Percentiles rank a stretch among this genome's conserved stretches.
Conservation (phyloP, 1,139 yeast species). For the Nakaseomyces sp. region DNA sequence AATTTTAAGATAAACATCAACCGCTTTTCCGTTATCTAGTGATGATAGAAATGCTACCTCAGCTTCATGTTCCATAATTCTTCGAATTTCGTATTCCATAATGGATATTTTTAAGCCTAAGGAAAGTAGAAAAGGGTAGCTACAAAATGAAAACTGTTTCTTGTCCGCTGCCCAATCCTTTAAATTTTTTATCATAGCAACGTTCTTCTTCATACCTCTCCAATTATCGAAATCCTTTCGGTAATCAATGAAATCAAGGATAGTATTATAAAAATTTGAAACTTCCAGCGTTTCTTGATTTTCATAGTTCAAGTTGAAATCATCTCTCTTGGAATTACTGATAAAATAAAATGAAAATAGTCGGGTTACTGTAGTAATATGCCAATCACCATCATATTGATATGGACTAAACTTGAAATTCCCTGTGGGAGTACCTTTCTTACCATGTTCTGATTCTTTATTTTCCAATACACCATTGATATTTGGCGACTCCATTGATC, state of each 20-base stretch:
- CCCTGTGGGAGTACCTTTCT: not conserved
- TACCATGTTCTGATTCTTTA: conserved; percentile 2
- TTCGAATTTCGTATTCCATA: conserved; percentile 71
- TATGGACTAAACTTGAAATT: conserved; percentile 42
- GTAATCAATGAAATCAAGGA: conserved; percentile 72
- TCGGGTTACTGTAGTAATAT: conserved; percentile 55
- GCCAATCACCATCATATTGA: conserved; percentile 79
- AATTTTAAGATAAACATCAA: conserved; percentile 62
- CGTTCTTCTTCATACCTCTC: conserved; percentile 37
- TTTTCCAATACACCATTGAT: conserved; percentile 2
- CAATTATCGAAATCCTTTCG: conserved; percentile 76
- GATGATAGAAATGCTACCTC: conserved; percentile 83
- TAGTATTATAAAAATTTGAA: conserved; percentile 58
- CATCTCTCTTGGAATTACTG: conserved; percentile 37
- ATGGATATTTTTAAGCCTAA: conserved; percentile 75
- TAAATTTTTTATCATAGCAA: not conserved
- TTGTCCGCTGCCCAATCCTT: conserved; percentile 8
- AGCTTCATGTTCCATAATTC: conserved; percentile 79
- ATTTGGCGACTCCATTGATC: conserved; percentile 1
- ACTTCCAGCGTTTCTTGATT: conserved; percentile 38
- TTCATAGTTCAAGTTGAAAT: not conserved
- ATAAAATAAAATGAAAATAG: conserved; percentile 47
- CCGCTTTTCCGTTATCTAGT: conserved; percentile 48
- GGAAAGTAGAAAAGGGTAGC: conserved; percentile 73
- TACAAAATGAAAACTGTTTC: conserved; percentile 52